phyloP scores from a whole-genome alignment of 2,329 filamentous ascomycete genomes.

The Neonectria faginata region DNA sequence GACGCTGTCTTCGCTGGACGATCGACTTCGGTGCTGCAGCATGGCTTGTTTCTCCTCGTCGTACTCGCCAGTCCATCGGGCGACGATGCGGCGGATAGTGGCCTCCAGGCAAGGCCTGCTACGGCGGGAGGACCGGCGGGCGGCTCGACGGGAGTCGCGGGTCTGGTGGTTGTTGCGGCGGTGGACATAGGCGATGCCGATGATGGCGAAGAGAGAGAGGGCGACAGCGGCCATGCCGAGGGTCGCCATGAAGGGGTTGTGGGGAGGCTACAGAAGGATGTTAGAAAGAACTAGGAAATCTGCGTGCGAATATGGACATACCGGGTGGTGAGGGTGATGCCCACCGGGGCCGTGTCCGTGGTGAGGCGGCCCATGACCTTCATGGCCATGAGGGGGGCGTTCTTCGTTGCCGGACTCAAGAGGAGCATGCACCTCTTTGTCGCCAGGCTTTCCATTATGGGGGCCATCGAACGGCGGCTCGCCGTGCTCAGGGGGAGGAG shows the following conservation, averaged over 20 bases:
- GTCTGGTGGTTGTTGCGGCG: slow-evolving; percentile 34
- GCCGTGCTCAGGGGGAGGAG: slow-evolving; percentile 33
- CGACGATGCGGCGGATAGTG: slow-evolving; percentile 48
- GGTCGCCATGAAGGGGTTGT: slow-evolving; percentile 37
- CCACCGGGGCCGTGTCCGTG: slow-evolving; percentile 30
- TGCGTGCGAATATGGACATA: slow-evolving; percentile 25
- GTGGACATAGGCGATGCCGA: slow-evolving; percentile 42
- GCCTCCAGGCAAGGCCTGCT: slow-evolving; percentile 42
- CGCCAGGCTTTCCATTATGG: slow-evolving; percentile 39
- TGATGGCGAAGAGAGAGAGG: slow-evolving; percentile 43
- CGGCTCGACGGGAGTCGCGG: slow-evolving; percentile 39
- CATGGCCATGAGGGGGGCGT: slow-evolving; percentile 36
- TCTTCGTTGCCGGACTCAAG: slow-evolving; percentile 40
- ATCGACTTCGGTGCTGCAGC: slow-evolving; percentile 33
- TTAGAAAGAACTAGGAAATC: slow-evolving; percentile 7
- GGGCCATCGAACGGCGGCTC: slow-evolving; percentile 39
- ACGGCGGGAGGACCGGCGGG: slow-evolving; percentile 43
- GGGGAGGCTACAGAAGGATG: slow-evolving; percentile 27
- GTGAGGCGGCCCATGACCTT: slow-evolving; percentile 39
- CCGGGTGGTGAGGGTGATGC: slow-evolving; percentile 30
- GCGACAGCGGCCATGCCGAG: slow-evolving; percentile 42
- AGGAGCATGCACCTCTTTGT: slow-evolving; percentile 27
- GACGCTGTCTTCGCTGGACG: slow-evolving; percentile 36
- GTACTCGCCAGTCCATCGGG: slow-evolving; percentile 41
- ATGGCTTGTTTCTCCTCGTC: slow-evolving; percentile 42